Evolutionary conservation across 306 rosid species (phyloP).

Genomic region (Rosa multiflora): DNA sequence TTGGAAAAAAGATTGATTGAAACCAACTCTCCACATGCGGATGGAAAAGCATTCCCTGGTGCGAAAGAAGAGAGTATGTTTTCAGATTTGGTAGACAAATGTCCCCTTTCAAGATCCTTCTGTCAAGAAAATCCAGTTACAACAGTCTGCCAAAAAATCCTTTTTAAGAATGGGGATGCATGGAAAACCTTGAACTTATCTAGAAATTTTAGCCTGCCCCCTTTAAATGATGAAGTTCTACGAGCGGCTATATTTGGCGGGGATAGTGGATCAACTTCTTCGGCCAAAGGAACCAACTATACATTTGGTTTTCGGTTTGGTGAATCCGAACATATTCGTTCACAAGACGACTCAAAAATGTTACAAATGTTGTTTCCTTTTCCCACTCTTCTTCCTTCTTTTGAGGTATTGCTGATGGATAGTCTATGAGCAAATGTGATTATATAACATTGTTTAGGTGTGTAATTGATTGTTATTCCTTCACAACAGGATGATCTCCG

Average conservation of each 20-base stretch:
- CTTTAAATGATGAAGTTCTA: conserved; percentile 72
- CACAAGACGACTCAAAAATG: conserved; percentile 56
- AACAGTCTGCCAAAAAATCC: conserved; percentile 55
- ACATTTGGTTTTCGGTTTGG: conserved; percentile 78
- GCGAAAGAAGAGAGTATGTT: conserved; percentile 32
- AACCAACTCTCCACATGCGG: conserved; percentile 37
- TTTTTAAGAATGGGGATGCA: conserved; percentile 48
- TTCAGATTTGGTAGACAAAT: conserved; percentile 34
- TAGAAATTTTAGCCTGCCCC: conserved; percentile 62
- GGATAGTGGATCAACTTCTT: conserved; percentile 42
- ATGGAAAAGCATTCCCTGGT: conserved; percentile 25
- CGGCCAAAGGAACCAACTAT: conserved; percentile 69
- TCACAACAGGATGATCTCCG: conserved; percentile 67
- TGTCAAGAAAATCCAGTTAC: conserved; percentile 71
- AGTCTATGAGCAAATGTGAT: conserved; percentile 19
- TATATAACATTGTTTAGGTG: conserved; percentile 24
- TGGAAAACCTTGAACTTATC: conserved; percentile 72
- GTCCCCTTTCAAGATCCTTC: conserved; percentile 48
- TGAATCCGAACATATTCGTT: conserved; percentile 62
- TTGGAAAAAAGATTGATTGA: conserved; percentile 44
- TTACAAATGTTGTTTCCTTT: conserved; percentile 81
- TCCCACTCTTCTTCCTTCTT: conserved; percentile 81
- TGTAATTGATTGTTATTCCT: conserved; percentile 27
- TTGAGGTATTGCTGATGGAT: conserved; percentile 55
- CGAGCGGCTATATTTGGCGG: conserved; percentile 65